Base-by-base conservation (phyloP, 2,329 filamentous ascomycete genomes). In the Endocalyx cinctus region DNA sequence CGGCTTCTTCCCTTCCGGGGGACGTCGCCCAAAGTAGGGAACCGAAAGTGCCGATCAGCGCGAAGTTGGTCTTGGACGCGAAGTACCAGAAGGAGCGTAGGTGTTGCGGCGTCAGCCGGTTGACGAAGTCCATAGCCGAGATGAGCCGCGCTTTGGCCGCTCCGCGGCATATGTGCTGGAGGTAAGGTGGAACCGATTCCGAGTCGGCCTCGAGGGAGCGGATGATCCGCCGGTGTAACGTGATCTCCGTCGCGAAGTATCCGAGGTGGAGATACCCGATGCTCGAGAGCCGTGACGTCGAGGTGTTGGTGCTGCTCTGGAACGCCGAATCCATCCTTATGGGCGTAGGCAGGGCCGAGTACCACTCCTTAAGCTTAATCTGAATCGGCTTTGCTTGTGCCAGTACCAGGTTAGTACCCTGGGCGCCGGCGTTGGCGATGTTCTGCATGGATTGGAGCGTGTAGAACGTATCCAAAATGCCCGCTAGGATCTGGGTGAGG, bases 51-150 rank as follows among this genome's bases (percentile, higher is more conserved):
- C 88, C 89, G 51, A 97, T 95, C 10, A 97, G 72, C 0, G 90
- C 89, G 62, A 97, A 96, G 61, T 95, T 95, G 23, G 84, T 85
- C 51, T 87, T 86, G 25, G 83, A 87, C 2, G 85, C 81, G 54
- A 89, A 90, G 55, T 85, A 89, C 90, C 90, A 97, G 63, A 96
- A 96, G 0, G 87, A 77, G n/a, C 83, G 79, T 18, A 96, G 72
- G 51, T 97, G 89, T 22, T 82, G 78, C 1, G 87, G 87, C 27
- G 84, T 87, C 19, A 97, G 75, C 1, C 90, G 82, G 62, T 96
- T 96, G 50, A 95, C 88, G 60, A 96, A 95, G 58, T 97, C 90
- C 85, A 97, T 94, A 43, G 89, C 88, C 15, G 86, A 94, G 54
- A 96, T 95, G 20, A 97, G 74, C 5, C 90, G 83, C 0, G 90